Evolutionary conservation across 805 yeast genomes (phyloP), one percentile per base, ranked within the genome.

Genomic region (Brettanomyces bruxellensis): DNA sequence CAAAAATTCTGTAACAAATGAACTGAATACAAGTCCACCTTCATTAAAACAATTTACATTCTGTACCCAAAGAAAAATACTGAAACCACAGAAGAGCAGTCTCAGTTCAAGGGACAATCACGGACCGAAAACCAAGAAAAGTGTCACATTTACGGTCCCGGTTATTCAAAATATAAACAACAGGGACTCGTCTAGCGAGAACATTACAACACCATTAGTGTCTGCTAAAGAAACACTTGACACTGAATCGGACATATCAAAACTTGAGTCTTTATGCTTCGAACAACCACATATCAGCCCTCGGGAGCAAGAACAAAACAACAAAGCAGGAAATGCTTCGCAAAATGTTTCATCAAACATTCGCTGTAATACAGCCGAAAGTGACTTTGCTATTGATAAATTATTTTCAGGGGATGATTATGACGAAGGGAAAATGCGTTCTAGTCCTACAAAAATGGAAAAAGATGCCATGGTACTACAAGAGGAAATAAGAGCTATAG

Each of bases 251-350:
- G 38, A 35, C 8, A 35, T 35, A 35, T 35, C 38, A 35, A 40
- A 40, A 13, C 25, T 41, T 8, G 44, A 41, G n/a, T 5, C n/a
- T n/a, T 25, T 41, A 14, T 41, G 38, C 25, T 41, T 41, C 23
- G 44, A 41, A 25, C 38, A 23, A 24, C 44, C 44, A 13, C 44
- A 41, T 24, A 25, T 18, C 28, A 41, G 38, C 32, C 44, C 44
- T 6, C 34, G 28, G 9, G 34, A 13, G 13, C 30, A 13, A 7
- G n/a, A n/a, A 6, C 23, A 35, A n/a, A 12, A n/a, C 23, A 18
- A 35, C 23, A n/a, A 35, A 18, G n/a, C 38, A 12, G 11, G 32
- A 9, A 28, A 2, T 7, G 9, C 11, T 6, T 9, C 32, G 11
- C 32, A 28, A 28, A 28, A 28, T 3, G 32, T 6, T 6, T 28